A percentile compares a stretch with the other conserved stretches of the same genome.
These are phyloP conservation scores for Taiwanofungus camphoratus DNA, from an alignment of 1,284 basidiomycete genomes.

Conservation along the genomic window DNA sequence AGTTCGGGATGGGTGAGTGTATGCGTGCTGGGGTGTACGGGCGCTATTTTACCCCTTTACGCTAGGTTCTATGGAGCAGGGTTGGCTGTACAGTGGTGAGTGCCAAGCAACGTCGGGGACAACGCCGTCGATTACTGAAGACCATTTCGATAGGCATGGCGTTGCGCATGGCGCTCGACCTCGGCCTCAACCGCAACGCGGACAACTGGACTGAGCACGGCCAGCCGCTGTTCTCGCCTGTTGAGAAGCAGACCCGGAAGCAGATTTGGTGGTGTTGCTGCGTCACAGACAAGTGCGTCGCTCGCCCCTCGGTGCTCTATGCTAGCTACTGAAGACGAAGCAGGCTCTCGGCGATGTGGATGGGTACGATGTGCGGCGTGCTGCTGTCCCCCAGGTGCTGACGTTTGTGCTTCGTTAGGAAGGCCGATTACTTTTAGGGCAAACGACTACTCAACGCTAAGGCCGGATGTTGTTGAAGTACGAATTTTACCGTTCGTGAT, in stretches of 20 bases:
- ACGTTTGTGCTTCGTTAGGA: conserved; percentile 1
- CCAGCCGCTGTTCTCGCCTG: conserved; percentile 56
- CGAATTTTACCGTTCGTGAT: background rate
- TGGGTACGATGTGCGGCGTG: conserved; percentile 15
- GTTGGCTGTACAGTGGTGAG: conserved; percentile 75
- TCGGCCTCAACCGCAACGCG: conserved; percentile 78
- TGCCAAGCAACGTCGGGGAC: conserved; percentile 13
- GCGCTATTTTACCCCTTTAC: conserved; percentile 2
- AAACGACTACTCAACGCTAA: conserved; percentile 19
- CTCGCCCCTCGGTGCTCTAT: background rate
- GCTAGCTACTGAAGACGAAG: conserved; percentile 3
- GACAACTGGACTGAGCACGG: conserved; percentile 69
- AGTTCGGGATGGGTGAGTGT: conserved; percentile 67
- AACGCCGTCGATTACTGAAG: conserved; percentile 13
- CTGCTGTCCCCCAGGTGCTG: background rate
- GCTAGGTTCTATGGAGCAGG: conserved; percentile 67
- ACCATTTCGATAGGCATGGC: conserved; percentile 51
- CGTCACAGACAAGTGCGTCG: conserved; percentile 62
- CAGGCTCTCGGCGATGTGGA: conserved; percentile 26
- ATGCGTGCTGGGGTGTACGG: conserved; percentile 1
- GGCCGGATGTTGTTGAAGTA: conserved; percentile 12
- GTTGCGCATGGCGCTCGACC: conserved; percentile 76
- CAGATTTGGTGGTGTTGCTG: conserved; percentile 83
- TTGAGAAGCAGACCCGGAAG: conserved; percentile 71
- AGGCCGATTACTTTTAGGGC: conserved; percentile 21